Percentiles rank a stretch among this genome's conserved stretches.
These are phyloP conservation scores for Sungouiella thailandica DNA, from an alignment of 805 yeast genomes.

Conservation along the genomic window DNA sequence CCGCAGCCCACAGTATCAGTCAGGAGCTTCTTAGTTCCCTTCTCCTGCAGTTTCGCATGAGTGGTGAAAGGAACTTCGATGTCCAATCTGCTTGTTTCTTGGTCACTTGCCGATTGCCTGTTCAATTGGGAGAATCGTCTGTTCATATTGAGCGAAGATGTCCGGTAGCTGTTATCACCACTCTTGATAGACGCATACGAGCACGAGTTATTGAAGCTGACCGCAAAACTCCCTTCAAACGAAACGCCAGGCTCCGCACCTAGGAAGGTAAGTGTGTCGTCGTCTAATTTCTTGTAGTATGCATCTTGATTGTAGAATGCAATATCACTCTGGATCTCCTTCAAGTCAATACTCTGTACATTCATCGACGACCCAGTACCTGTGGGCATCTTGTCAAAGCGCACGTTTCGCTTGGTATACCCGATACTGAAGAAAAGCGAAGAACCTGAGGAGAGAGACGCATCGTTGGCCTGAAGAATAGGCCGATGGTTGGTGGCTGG, in stretches of 20 bases:
- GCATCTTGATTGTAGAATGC: conserved; percentile 12
- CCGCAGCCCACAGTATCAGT: conserved; percentile 81
- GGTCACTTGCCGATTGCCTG: conserved; percentile 22
- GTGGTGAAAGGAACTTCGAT: conserved; percentile 34
- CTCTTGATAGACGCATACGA: conserved; percentile 35
- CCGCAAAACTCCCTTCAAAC: conserved; percentile 38
- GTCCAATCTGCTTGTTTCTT: conserved; percentile 30
- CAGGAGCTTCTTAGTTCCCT: conserved; percentile 34
- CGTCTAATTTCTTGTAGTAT: conserved; percentile 7
- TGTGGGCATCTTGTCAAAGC: conserved; percentile 15
- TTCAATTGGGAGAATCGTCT: conserved; percentile 30
- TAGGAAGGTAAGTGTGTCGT: conserved; percentile 21
- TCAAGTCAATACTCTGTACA: conserved; percentile 24
- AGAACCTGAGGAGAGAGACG: conserved; percentile 27
- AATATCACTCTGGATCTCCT: conserved; percentile 24
- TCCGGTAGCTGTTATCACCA: conserved; percentile 24
- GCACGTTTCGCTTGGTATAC: conserved; percentile 24
- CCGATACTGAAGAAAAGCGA: conserved; percentile 32
- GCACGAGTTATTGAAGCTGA: conserved; percentile 35
- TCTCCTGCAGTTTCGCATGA: conserved; percentile 7
- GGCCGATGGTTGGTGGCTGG: conserved; percentile 28
- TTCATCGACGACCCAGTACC: conserved; percentile 5
- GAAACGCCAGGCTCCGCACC: conserved; percentile 34
- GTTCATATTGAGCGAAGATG: conserved; percentile 31
- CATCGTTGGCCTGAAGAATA: conserved; percentile 29